phyloP scores from a whole-genome alignment of 805 yeast genomes.

The Monosporozyma solicola region DNA sequence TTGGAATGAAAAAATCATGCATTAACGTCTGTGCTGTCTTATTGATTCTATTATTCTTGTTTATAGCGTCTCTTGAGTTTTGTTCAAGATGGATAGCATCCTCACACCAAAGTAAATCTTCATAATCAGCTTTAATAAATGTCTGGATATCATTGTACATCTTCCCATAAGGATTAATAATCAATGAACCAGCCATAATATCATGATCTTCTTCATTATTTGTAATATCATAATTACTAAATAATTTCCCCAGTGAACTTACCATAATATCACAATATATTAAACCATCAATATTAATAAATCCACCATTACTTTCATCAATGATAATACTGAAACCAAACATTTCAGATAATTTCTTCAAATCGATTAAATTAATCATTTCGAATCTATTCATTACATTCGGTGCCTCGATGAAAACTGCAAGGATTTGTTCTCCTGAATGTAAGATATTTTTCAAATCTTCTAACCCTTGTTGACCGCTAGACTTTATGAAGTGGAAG shows the following conservation, averaged over 20 bases:
- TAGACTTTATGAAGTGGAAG: slow-evolving; percentile 74
- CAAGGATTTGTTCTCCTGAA: slow-evolving; percentile 58
- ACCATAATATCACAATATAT: slow-evolving; percentile 82
- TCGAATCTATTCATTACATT: slow-evolving; percentile 77
- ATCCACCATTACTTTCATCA: slow-evolving; percentile 93
- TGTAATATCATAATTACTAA: slow-evolving; percentile 34
- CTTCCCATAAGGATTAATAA: slow-evolving; percentile 60
- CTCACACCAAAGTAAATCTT: slow-evolving; percentile 80
- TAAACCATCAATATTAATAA: slow-evolving; percentile 70
- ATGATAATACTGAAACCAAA: slow-evolving; percentile 72
- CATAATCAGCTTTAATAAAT: slow-evolving; percentile 42
- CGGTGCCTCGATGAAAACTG: slow-evolving; percentile 88
- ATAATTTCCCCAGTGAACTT: slow-evolving; percentile 82
- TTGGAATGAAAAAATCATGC: slow-evolving; percentile 37
- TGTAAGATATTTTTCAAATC: slow-evolving; percentile 55
- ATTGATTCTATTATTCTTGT: slow-evolving; percentile 47
- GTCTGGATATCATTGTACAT: slow-evolving; percentile 36
- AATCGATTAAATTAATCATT: slow-evolving; percentile 66
- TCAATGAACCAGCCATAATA: slow-evolving; percentile 88
- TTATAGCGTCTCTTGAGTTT: slow-evolving; percentile 81
- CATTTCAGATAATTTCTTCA: slow-evolving; percentile 56
- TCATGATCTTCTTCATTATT: slow-evolving; percentile 49
- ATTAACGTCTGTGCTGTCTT: slow-evolving; percentile 47
- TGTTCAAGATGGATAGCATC: slow-evolving; percentile 89
- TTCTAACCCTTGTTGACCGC: slow-evolving; percentile 48